A percentile compares a stretch with the other conserved stretches of the same genome.
These are phyloP conservation scores for Xylaria polymorpha DNA, from an alignment of 2,329 filamentous ascomycete genomes.

Conservation along the genomic window DNA sequence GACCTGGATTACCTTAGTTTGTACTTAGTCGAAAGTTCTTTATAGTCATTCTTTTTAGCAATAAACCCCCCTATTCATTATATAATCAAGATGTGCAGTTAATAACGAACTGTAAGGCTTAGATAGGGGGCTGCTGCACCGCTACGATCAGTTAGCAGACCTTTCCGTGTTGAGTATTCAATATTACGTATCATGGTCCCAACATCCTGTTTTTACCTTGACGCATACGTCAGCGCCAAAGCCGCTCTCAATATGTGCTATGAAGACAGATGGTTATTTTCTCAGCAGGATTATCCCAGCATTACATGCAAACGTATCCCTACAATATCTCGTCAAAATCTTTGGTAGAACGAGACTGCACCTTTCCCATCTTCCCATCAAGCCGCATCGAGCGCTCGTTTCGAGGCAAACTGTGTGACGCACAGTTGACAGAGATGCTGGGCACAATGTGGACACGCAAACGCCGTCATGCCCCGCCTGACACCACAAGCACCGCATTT, in stretches of 20 bases:
- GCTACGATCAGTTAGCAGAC: too few relatives aligned
- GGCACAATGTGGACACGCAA: slow-evolving; percentile 25
- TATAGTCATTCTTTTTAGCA: too few relatives aligned
- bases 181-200: too few relatives aligned
- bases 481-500: slow-evolving; percentile 22
- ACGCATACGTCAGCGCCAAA: not conserved
- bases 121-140: too few relatives aligned
- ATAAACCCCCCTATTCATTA: too few relatives aligned
- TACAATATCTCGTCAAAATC: not conserved
- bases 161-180: too few relatives aligned
- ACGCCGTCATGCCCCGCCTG: slow-evolving; percentile 17
- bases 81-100: too few relatives aligned
- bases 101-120: too few relatives aligned
- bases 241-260: not conserved
- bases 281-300: not conserved
- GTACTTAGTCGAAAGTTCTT: too few relatives aligned
- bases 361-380: not conserved
- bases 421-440: slow-evolving; percentile 21
- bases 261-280: not conserved
- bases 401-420: slow-evolving; percentile 2
- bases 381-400: slow-evolving; percentile 8
- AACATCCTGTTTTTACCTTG: not conserved
- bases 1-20: too few relatives aligned
- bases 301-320: not conserved
- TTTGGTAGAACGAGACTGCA: too few relatives aligned